These are phyloP conservation scores for Bauhinia variegata DNA, from an alignment of 306 rosid species.

Conservation along the genomic window DNA sequence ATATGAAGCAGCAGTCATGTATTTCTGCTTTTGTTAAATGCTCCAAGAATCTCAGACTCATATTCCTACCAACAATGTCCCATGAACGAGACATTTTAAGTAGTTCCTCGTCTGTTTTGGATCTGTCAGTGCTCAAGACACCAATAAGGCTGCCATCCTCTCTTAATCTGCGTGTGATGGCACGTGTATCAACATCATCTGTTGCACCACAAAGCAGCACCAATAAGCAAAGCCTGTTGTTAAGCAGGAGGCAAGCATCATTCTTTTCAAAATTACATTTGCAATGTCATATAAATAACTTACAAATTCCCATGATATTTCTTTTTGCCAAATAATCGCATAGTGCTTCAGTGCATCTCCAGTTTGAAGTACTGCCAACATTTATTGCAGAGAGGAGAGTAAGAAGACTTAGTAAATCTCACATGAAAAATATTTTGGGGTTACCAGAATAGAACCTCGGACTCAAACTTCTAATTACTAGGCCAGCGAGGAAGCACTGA, in stretches of 20 bases:
- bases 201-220: constrained; percentile 42
- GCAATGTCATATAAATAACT: constrained; percentile 39
- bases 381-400: constrained; percentile 20
- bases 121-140: constrained; percentile 82
- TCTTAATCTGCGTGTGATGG: constrained; percentile 88
- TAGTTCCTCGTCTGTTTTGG: constrained; percentile 81
- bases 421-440: constrained; percentile 1
- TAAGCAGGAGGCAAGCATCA: not conserved
- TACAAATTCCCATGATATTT: constrained; percentile 97
- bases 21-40: constrained; percentile 12
- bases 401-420: constrained; percentile 21
- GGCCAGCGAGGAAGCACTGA: constrained; percentile 82
- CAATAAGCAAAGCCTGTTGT: constrained; percentile 15
- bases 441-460: constrained; percentile 51
- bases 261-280: constrained; percentile 22
- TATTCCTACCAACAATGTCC: constrained; percentile 89
- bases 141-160: constrained; percentile 97
- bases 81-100: constrained; percentile 79
- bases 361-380: constrained; percentile 81
- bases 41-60: constrained; percentile 4
- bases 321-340: constrained; percentile 79
- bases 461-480: constrained; percentile 85
- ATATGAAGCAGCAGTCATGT: constrained; percentile 29
- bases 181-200: constrained; percentile 97
- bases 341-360: constrained; percentile 73